These are phyloP conservation scores for Salix viminalis DNA, from an alignment of 345 rosid species.

Conservation along the genomic window DNA sequence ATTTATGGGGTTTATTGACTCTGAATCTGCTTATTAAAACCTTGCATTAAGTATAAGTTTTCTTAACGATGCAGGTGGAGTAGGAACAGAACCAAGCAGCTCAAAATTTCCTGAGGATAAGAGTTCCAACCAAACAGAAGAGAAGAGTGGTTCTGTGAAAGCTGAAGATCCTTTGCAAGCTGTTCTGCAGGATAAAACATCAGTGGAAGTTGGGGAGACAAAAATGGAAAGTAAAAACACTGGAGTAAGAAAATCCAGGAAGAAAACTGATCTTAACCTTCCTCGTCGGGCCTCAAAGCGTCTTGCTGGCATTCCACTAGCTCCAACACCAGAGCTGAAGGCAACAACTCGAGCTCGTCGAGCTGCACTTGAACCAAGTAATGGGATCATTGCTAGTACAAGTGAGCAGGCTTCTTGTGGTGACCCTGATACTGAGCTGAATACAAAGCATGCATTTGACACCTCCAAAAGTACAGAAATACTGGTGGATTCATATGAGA, in stretches of 20 bases:
- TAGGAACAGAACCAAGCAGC: slow-evolving; percentile 21
- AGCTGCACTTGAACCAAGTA: slow-evolving; percentile 29
- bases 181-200: slow-evolving; percentile 15
- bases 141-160: slow-evolving; percentile 22
- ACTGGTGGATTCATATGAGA: slow-evolving; percentile 7
- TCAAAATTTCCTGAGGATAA: slow-evolving; percentile 30
- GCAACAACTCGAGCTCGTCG: slow-evolving; percentile 37
- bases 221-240: slow-evolving; percentile 25
- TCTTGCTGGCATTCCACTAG: slow-evolving; percentile 77
- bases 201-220: slow-evolving; percentile 20
- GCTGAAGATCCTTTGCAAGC: slow-evolving; percentile 23
- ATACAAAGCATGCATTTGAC: slow-evolving; percentile 12
- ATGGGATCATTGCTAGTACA: slow-evolving; percentile 22
- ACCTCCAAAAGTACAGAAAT: slow-evolving; percentile 17
- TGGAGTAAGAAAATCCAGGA: slow-evolving; percentile 26
- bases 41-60: background rate
- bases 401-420: slow-evolving; percentile 20
- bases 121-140: slow-evolving; percentile 25
- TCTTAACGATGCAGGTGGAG: slow-evolving; percentile 30
- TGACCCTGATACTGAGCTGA: slow-evolving; percentile 14
- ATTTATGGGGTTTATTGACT: background rate
- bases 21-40: background rate
- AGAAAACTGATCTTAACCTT: slow-evolving; percentile 31
- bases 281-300: slow-evolving; percentile 81
- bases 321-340: slow-evolving; percentile 57